Conservation (phyloP, 2,329 filamentous ascomycete genomes). For the Remersonia thermophila region DNA sequence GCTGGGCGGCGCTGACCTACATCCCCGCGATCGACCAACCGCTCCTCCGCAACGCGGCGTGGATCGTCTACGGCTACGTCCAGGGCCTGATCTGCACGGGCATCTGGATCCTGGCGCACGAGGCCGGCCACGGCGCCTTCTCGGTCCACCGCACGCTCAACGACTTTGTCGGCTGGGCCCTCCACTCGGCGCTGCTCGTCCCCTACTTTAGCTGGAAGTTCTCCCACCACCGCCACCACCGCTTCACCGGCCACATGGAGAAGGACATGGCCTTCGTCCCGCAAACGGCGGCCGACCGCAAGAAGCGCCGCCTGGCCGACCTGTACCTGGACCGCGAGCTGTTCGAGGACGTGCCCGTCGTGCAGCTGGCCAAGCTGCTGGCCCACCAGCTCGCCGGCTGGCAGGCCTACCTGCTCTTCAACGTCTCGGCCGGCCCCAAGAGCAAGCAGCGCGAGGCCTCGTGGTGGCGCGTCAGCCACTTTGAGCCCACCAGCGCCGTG, state of each 20-base stretch:
- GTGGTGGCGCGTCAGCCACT: slow-evolving; percentile 42
- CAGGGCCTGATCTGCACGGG: slow-evolving; percentile 57
- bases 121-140: slow-evolving; percentile 59
- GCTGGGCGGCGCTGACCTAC: slow-evolving; percentile 39
- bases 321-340: slow-evolving; percentile 38
- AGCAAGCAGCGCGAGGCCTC: slow-evolving; percentile 33
- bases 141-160: slow-evolving; percentile 45
- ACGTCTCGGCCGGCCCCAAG: slow-evolving; percentile 37
- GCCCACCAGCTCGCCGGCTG: slow-evolving; percentile 53
- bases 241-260: slow-evolving; percentile 54
- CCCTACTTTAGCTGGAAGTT: slow-evolving; percentile 66
- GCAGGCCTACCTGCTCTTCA: slow-evolving; percentile 51
- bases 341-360: slow-evolving; percentile 51
- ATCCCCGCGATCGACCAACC: slow-evolving; percentile 38
- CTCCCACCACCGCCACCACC: slow-evolving; percentile 58
- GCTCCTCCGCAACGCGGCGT: slow-evolving; percentile 34
- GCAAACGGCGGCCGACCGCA: slow-evolving; percentile 28
- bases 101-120: slow-evolving; percentile 59
- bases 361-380: slow-evolving; percentile 41
- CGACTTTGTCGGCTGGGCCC: slow-evolving; percentile 47
- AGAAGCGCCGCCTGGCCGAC: slow-evolving; percentile 24
- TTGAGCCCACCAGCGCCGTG: slow-evolving; percentile 48
- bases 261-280: slow-evolving; percentile 57
- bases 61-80: slow-evolving; percentile 47
- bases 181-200: slow-evolving; percentile 54